Base-by-base conservation (phyloP, 192 early-diverging fungal genomes). In the Umbelopsis sp. region DNA sequence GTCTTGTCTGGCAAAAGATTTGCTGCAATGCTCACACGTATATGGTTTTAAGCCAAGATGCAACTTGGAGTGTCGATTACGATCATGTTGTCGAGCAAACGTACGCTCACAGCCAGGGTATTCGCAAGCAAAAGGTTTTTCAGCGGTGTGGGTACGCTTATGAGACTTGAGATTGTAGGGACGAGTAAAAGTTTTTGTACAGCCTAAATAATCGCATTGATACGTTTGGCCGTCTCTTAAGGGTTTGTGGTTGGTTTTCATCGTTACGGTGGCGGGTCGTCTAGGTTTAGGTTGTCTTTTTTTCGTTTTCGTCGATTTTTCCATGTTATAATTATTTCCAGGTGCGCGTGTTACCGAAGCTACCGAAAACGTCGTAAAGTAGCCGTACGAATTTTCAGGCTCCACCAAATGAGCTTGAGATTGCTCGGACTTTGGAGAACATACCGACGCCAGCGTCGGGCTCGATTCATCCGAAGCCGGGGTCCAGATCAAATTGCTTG, bases 11-110 rank as follows among this genome's bases (percentile, higher is more conserved):
- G 91, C 91, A 80, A 94, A 94, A 25, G 84, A 80, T 22, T 90
- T 89, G 15, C 82, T 82, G 71, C 92, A 94, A 48, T 86, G 77
- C 12, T 80, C 76, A 64, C 92, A 94, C 30, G 83, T 87, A 78
- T 87, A 89, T 16, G 89, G 90, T 76, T 89, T 89, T 64, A 87
- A 81, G 23, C 90, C 90, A 35, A 85, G 86, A 50, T 94, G 92
- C 23, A 92, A 75, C 71, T 89, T 90, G 76, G 87, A 83, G 69
- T 93, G 92, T 22, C 95, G 87, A 75, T 94, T 97, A 61, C 94
- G 81, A 73, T 97, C 95, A 71, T 97, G 94, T 74, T 94, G 91
- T 4, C 95, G 87, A 22, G 94, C 90, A 84, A 98, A 98, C 11
- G 86, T 80, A 35, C 88, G 83, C 2, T 88, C 81, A 79, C 96